Evolutionary conservation across 345 rosid species (phyloP).

Genomic region (Carallia brachiata): DNA sequence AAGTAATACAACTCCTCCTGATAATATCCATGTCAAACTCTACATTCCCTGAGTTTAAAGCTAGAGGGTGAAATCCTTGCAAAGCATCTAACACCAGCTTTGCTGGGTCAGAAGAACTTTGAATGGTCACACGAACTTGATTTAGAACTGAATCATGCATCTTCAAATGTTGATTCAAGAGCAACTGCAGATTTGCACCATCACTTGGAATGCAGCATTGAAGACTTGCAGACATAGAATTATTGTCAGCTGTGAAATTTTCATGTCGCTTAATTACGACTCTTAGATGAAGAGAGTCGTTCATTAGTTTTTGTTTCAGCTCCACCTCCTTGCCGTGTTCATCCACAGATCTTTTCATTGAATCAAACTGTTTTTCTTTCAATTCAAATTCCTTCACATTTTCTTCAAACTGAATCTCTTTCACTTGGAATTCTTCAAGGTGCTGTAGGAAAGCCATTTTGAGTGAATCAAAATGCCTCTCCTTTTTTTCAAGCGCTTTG

Average conservation of each 20-base stretch:
- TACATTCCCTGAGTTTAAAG: constrained; percentile 7
- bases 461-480: constrained; percentile 21
- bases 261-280: background rate
- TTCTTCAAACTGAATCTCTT: constrained; percentile 22
- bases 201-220: constrained; percentile 3
- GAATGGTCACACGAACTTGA: constrained; percentile 17
- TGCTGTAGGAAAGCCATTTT: constrained; percentile 18
- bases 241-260: background rate
- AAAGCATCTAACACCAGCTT: constrained; percentile 33
- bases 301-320: constrained; percentile 16
- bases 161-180: constrained; percentile 21
- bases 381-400: constrained; percentile 17
- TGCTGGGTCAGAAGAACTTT: constrained; percentile 33
- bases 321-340: constrained; percentile 15
- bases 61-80: constrained; percentile 24
- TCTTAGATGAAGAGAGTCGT: constrained; percentile 7
- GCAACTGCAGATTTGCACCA: constrained; percentile 24
- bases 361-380: constrained; percentile 14
- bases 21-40: constrained; percentile 12
- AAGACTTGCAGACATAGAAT: constrained; percentile 13
- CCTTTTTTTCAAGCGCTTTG: constrained; percentile 15
- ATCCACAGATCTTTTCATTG: constrained; percentile 11
- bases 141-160: constrained; percentile 10
- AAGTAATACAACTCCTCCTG: constrained; percentile 6
- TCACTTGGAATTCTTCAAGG: constrained; percentile 15